These are phyloP conservation scores for Gloeophyllum trabeum DNA, from an alignment of 768 basidiomycete species.

Conservation along the genomic window DNA sequence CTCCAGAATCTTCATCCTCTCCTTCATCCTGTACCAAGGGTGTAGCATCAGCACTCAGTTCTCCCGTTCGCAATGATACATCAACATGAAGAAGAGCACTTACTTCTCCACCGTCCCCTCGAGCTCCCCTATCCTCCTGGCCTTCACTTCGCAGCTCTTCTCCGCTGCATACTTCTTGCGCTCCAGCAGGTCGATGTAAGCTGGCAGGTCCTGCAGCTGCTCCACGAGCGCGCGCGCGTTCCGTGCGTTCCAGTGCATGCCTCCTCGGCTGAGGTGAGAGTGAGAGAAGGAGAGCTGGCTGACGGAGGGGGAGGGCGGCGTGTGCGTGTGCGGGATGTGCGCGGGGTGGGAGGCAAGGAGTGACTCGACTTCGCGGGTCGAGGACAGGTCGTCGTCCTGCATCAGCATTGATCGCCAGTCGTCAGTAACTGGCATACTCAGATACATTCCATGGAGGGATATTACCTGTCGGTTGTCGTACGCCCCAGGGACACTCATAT, in stretches of 20 bases:
- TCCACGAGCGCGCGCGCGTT: slow-evolving; percentile 10
- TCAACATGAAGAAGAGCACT: neutral
- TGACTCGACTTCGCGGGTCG: too few relatives aligned
- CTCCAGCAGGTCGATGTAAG: slow-evolving; percentile 27
- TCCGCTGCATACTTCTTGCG: slow-evolving; percentile 23
- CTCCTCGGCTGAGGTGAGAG: too few relatives aligned
- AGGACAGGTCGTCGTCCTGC: too few relatives aligned
- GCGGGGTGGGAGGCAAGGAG: too few relatives aligned
- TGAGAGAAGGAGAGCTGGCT: too few relatives aligned
- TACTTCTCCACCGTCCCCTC: neutral
- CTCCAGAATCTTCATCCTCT: slow-evolving; percentile 7
- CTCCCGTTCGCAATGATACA: neutral
- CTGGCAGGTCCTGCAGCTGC: slow-evolving; percentile 9
- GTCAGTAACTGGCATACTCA: slow-evolving; percentile 13
- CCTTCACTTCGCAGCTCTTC: slow-evolving; percentile 23
- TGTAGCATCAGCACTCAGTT: neutral
- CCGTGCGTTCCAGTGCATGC: too few relatives aligned
- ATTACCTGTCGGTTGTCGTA: too few relatives aligned
- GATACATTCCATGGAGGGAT: too few relatives aligned
- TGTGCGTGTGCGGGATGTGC: too few relatives aligned
- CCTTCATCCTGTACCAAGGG: slow-evolving; percentile 3
- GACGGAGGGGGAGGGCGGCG: too few relatives aligned
- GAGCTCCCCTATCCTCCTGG: slow-evolving; percentile 2
- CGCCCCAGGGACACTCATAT: too few relatives aligned
- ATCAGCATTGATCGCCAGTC: too few relatives aligned